Evolutionary conservation across 768 basidiomycete genomes (phyloP), one percentile per base, ranked within the genome.

Genomic region (Naematelia encephala): DNA sequence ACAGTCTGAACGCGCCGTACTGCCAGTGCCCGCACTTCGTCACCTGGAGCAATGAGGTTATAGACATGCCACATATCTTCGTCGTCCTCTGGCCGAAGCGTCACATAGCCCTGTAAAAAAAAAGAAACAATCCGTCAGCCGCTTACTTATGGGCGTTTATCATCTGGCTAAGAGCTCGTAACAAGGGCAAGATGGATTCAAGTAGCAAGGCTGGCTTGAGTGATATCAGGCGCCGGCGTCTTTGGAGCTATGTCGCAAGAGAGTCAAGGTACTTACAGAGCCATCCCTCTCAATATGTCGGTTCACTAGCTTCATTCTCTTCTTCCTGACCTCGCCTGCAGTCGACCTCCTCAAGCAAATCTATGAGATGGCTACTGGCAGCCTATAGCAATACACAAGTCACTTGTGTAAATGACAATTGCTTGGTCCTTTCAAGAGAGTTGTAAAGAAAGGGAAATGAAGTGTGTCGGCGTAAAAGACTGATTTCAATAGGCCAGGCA

Each of bases 11-110:
- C 87, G 57, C 92, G 87, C 85, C 92, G 85, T 60, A 97, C 82
- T 10, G 92, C 90, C 51, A 88, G 82, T 12, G 91, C 90, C 62
- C 91, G 83, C 45, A 98, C 86, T 57, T 84, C 80, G 71, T 98
- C 93, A 16, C 89, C 90, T 80, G 79, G 58, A 30, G 89, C 85
- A 55, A 99, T 96, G 56, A 99, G 82, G 80, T 99, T 98, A 78
- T 98, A 99, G 26, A 97, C 82, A 82, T 99, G 96, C 93, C 94
- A 99, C 88, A 99, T 96, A 77, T 99, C 96, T 79, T 99, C 96
- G 70, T 97, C 91, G 68, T 98, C 93, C 76, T 99, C 92, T 3
- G 94, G 93, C 49, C 90, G 85, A 46, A 97, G 81, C n/a, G 86
- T 90, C 62, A 96, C 89, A 83, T 92, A 85, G 16, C 94, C 94